Evolutionary conservation across 2,329 filamentous ascomycete genomes (phyloP).

Genomic region (Trichoderma hamatum): DNA sequence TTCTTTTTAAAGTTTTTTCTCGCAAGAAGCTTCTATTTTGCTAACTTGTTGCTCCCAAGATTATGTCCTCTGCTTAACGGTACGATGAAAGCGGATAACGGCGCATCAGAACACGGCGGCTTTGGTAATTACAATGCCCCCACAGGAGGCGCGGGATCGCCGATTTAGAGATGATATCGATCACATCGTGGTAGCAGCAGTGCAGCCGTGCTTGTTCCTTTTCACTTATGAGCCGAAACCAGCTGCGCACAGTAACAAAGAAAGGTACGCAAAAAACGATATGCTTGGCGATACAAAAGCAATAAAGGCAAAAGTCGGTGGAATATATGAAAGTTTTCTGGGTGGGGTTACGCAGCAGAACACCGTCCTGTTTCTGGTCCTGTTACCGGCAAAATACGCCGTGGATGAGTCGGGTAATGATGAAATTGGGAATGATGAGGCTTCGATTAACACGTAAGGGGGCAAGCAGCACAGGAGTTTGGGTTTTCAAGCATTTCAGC

Average conservation of each 20-base stretch:
- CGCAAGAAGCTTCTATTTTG: conserved; percentile 4
- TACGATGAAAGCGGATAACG: conserved; percentile 67
- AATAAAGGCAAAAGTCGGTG: not conserved
- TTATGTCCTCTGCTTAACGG: conserved; percentile 86
- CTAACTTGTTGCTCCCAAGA: conserved; percentile 49
- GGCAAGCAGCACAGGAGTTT: conserved; percentile 7
- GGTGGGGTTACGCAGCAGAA: not conserved
- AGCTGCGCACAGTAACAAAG: not conserved
- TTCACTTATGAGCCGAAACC: not conserved
- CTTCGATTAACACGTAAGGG: not conserved
- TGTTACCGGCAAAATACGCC: not conserved
- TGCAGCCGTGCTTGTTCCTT: not conserved
- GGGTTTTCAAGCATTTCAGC: not conserved
- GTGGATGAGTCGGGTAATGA: not conserved
- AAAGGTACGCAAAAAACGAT: not conserved
- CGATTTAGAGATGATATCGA: conserved; percentile 30
- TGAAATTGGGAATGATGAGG: not conserved
- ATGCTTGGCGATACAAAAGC: not conserved
- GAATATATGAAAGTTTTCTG: not conserved
- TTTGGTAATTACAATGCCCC: conserved; percentile 59
- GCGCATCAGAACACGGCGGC: conserved; percentile 58
- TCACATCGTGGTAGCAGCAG: not conserved
- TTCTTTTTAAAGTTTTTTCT: conserved; percentile 20
- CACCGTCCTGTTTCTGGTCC: not conserved
- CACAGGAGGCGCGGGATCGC: conserved; percentile 40